Conservation (phyloP, 129 eudicot genomes). For the Helichrysum umbraculigerum region DNA sequence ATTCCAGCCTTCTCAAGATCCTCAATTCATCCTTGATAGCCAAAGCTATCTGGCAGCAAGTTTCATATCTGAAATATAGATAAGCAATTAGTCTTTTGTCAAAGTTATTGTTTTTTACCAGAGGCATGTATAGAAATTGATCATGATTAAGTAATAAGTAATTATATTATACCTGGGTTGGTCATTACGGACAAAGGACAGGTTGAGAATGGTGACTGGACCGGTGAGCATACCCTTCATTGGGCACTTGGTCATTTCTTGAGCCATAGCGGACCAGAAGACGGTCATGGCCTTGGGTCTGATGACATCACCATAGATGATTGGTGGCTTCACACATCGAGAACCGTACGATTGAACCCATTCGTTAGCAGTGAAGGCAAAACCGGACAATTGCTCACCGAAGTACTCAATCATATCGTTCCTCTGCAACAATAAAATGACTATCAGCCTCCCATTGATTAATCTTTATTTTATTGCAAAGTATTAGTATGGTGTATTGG, state of each 20-base stretch:
- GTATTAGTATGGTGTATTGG: neutral
- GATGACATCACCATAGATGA: slow-evolving; percentile 73
- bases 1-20: slow-evolving; percentile 74
- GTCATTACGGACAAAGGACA: too few relatives aligned
- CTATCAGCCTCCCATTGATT: neutral
- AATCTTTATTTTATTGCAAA: neutral
- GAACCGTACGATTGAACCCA: slow-evolving; percentile 84
- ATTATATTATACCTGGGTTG: too few relatives aligned
- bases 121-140: too few relatives aligned
- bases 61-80: slow-evolving; percentile 38
- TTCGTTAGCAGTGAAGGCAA: slow-evolving; percentile 87
- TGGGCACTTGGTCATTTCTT: slow-evolving; percentile 68
- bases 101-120: too few relatives aligned
- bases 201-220: slow-evolving; percentile 70
- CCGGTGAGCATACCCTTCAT: slow-evolving; percentile 87
- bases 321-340: slow-evolving; percentile 77
- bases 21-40: slow-evolving; percentile 68
- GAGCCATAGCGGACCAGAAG: slow-evolving; percentile 70
- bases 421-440: slow-evolving; percentile 46
- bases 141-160: too few relatives aligned
- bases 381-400: slow-evolving; percentile 94
- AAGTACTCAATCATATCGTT: slow-evolving; percentile 98
- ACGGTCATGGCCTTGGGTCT: slow-evolving; percentile 74
- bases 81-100: too few relatives aligned
- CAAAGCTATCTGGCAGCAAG: slow-evolving; percentile 72